Evolutionary conservation across 2,329 filamentous ascomycete species (phyloP).

Genomic region (Penicillium frequentans): DNA sequence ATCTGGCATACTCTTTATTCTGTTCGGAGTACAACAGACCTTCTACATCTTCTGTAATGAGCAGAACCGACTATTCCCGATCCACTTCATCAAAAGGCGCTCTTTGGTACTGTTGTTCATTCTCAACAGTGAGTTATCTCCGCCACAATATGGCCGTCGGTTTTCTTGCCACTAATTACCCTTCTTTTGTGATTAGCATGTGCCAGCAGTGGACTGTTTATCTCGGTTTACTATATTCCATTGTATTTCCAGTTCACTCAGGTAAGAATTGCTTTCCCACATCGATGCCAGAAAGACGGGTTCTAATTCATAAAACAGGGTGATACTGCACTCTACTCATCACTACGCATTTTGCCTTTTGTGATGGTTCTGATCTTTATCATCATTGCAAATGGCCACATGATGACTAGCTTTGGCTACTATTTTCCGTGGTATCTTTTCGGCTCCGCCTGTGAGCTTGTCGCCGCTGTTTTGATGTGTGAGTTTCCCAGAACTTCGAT

Average conservation of each 20-base stretch:
- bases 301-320: conserved; percentile 24
- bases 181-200: background rate
- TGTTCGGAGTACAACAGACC: conserved; percentile 52
- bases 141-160: conserved; percentile 7
- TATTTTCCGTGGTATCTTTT: conserved; percentile 27
- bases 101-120: conserved; percentile 47
- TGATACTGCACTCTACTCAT: conserved; percentile 33
- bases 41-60: conserved; percentile 45
- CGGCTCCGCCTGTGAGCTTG: conserved; percentile 22
- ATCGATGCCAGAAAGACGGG: background rate
- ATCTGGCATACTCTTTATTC: conserved; percentile 32
- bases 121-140: conserved; percentile 33
- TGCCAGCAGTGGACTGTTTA: conserved; percentile 26
- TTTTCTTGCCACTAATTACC: background rate
- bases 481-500: background rate
- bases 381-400: conserved; percentile 19
- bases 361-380: conserved; percentile 25
- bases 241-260: conserved; percentile 55
- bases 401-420: conserved; percentile 20
- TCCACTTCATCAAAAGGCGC: conserved; percentile 44
- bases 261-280: background rate
- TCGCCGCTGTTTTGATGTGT: background rate
- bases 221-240: conserved; percentile 54
- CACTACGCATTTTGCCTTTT: conserved; percentile 35
- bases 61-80: conserved; percentile 50